Evolutionary conservation across 352 stramenopile species (phyloP), one percentile per base, ranked within the genome.

Genomic region (Blastocystis sp.): DNA sequence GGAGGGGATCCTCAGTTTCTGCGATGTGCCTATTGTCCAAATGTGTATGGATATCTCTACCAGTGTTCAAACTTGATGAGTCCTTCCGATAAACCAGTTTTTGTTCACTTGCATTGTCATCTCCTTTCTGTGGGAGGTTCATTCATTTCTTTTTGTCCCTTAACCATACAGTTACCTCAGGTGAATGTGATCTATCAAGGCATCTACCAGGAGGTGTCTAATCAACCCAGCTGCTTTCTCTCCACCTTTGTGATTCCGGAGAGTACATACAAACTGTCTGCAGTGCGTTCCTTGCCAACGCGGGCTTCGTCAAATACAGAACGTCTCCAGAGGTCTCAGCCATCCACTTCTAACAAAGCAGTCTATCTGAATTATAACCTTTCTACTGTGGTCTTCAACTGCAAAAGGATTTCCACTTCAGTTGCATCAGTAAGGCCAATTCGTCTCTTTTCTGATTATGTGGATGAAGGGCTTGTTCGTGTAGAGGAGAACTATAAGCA

Each of bases 21-120:
- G 3, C n/a, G 34, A 20, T 85, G 73, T 26, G 45, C 45, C 73
- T 85, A 53, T n/a, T 85, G 73, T 30, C 73, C 73, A 9, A 85
- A 45, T 43, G 53, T 50, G 18, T 85, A 85, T 26, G 73, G 73
- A 9, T 85, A 85, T 43, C 41, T 85, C 13, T 85, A 66, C 26
- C 18, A 24, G 26, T 68, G 54, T 37, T 8, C n/a, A 2, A 45
- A 18, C 9, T 20, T 20, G 39, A 81, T 43, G 24, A 18, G 0
- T 13, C 70, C 24, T 18, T 20, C 41, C 5, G 66, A 78, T 1
- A 47, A 62, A 5, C 66, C 66, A 13, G 13, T 20, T 16, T 85
- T 85, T 43, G 13, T 8, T 43, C 73, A 85, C 41, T n/a, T 85
- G 18, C 41, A 43, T 43, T 85, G 73, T 43, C 43, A 69, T 5